Conservation (phyloP, 73 alveolate genomes). For the Tetrahymena thermophila region DNA sequence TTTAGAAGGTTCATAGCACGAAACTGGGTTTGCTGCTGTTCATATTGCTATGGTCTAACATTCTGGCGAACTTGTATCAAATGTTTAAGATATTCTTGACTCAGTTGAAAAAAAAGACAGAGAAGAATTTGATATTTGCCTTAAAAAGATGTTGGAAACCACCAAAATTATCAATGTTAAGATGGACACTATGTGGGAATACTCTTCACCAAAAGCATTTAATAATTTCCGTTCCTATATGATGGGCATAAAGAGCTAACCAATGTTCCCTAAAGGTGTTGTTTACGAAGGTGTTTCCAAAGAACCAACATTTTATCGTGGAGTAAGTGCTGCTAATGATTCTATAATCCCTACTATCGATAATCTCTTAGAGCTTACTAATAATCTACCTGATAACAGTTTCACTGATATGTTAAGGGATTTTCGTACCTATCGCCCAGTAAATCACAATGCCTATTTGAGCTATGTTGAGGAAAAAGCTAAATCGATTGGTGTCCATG, state of each 20-base stretch:
- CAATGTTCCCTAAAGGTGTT: slow-evolving; percentile 33
- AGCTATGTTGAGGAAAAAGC: slow-evolving; percentile 6
- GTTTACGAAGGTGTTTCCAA: slow-evolving; percentile 8
- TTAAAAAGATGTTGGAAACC: background rate
- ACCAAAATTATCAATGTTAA: slow-evolving; percentile 6
- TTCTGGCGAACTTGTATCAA: slow-evolving; percentile 8
- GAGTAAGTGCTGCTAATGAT: slow-evolving; percentile 31
- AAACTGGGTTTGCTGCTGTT: background rate
- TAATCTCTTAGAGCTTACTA: slow-evolving; percentile 10
- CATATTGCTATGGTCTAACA: slow-evolving; percentile 21
- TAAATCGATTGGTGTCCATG: background rate
- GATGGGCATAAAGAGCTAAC: slow-evolving; percentile 16
- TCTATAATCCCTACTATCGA: slow-evolving; percentile 20
- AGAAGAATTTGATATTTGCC: background rate
- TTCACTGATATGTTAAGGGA: slow-evolving; percentile 13
- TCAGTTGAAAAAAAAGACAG: slow-evolving; percentile 25
- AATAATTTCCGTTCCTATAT: slow-evolving; percentile 18
- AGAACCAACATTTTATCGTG: slow-evolving; percentile 13
- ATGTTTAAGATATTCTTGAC: slow-evolving; percentile 2
- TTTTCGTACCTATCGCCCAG: slow-evolving; percentile 36
- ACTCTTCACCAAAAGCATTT: background rate
- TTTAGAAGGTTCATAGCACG: slow-evolving; percentile 18
- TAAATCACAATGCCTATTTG: slow-evolving; percentile 15
- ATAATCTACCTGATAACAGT: slow-evolving; percentile 22
- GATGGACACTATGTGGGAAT: slow-evolving; percentile 32